Evolutionary conservation across 164 flowering plant genomes (phyloP).

Genomic region (Aristolochia californica): DNA sequence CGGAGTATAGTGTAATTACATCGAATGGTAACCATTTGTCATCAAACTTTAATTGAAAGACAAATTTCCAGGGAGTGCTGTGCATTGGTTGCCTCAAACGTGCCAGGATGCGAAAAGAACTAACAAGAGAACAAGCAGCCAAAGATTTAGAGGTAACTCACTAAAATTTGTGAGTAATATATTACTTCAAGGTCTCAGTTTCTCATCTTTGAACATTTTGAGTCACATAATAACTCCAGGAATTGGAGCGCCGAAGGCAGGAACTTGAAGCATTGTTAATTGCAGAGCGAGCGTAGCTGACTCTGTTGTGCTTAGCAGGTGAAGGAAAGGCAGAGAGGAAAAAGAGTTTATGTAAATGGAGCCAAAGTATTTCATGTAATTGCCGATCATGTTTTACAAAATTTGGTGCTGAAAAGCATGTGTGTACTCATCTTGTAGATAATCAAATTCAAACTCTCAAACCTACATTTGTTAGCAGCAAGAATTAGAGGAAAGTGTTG

Average conservation of each 20-base stretch:
- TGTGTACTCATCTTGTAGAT: too few species aligned
- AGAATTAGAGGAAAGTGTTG: too few species aligned
- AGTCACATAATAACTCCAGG: conserved; percentile 29
- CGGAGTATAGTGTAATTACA: too few species aligned
- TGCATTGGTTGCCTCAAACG: conserved; percentile 89
- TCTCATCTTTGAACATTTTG: neutral
- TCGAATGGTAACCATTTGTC: too few species aligned
- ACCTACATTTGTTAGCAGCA: too few species aligned
- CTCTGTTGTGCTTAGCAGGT: neutral
- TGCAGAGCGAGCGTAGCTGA: conserved; percentile 12
- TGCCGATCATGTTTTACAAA: too few species aligned
- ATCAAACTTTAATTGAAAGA: neutral
- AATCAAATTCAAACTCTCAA: too few species aligned
- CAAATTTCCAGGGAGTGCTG: conserved; percentile 42
- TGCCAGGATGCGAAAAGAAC: conserved; percentile 58
- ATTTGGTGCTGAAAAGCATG: too few species aligned
- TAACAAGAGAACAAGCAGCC: conserved; percentile 64
- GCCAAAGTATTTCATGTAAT: too few species aligned
- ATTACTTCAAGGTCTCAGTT: neutral
- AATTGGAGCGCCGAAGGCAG: conserved; percentile 60
- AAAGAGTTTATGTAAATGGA: neutral
- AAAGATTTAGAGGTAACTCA: conserved; percentile 65
- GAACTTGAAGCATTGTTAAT: conserved; percentile 66
- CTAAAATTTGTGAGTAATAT: neutral
- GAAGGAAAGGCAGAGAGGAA: too few species aligned